phyloP scores from a whole-genome alignment of 129 eudicot species.

The Chrysanthemum seticuspe region DNA sequence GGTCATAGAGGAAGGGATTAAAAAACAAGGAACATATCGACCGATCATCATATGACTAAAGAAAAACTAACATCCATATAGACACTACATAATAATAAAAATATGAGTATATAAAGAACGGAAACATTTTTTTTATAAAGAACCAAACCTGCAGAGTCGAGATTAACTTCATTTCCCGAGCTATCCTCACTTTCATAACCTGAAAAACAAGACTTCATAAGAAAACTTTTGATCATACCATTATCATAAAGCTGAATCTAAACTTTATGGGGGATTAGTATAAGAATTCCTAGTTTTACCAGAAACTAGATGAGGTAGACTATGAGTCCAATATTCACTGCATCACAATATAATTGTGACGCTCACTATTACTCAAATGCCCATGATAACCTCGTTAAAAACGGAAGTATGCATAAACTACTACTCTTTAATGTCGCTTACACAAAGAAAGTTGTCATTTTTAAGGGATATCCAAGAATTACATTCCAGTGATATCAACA shows the following conservation, averaged over 20 bases:
- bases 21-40: too few relatives aligned
- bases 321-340: not conserved
- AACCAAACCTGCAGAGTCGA: constrained; percentile 69
- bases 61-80: not conserved
- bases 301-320: not conserved
- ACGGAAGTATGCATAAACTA: too few relatives aligned
- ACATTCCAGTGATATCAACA: not conserved
- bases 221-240: not conserved
- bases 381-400: not conserved
- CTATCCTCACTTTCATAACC: constrained; percentile 95
- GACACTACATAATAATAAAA: not conserved
- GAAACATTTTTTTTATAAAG: not conserved
- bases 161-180: constrained; percentile 77
- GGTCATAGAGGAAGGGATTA: too few relatives aligned
- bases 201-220: constrained; percentile 26
- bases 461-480: not conserved
- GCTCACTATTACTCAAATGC: not conserved
- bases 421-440: too few relatives aligned
- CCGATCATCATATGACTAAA: not conserved
- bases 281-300: not conserved
- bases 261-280: not conserved
- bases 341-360: not conserved
- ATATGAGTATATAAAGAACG: not conserved
- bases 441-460: too few relatives aligned
- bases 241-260: not conserved